Base-by-base conservation (phyloP, 257 asterid genomes). In the Petunia secreta region DNA sequence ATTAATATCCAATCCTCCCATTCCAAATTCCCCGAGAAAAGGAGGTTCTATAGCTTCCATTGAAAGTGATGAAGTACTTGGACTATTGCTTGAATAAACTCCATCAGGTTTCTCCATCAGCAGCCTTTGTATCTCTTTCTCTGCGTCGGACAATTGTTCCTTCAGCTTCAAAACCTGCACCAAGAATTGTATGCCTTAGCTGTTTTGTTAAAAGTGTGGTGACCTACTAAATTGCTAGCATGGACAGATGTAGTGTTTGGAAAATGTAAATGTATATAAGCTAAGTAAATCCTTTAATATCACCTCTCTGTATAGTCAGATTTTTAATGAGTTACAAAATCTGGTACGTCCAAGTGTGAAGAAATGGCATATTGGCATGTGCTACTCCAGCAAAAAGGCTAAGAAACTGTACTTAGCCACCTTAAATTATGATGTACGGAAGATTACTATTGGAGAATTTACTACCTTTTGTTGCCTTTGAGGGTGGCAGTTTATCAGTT, bases 121-220 rank as follows among this genome's bases (percentile, higher is more conserved):
- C 6, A 91, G 63, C 80, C 87, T 79, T 2, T 87, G 93, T 16
- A 87, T 85, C 81, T 87, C 94, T 62, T 78, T 87, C 82, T 90
- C 87, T 8, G 94, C 91, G 8, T 87, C 90, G 1, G 53, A 14
- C 0, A 92, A 87, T 48, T 90, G 93, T 41, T 90, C 92, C 71
- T 85, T 91, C 25, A 91, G 83, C 87, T 89, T 87, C 73, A 89
- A 13, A 5, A 92, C 81, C 90, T 86, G 37, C 1, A 63, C 36
- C 63, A 1, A 58, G 8, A 4, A 5, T 16, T 55, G 77, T 34
- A n/a, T 10, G 25, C 25, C 25, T 25, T 25, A 25, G 25, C 25
- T 25, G 25, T 25, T 25, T 25, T 25, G 25, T 25, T 25, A 25
- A 25, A 25, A 25, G 25, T 25, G 25, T 25, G 25, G 25, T 25